A percentile compares a stretch with the other conserved stretches of the same genome.
Evolutionary conservation across 805 yeast species (phyloP).

Genomic region (Sporopachydermia lactativora): DNA sequence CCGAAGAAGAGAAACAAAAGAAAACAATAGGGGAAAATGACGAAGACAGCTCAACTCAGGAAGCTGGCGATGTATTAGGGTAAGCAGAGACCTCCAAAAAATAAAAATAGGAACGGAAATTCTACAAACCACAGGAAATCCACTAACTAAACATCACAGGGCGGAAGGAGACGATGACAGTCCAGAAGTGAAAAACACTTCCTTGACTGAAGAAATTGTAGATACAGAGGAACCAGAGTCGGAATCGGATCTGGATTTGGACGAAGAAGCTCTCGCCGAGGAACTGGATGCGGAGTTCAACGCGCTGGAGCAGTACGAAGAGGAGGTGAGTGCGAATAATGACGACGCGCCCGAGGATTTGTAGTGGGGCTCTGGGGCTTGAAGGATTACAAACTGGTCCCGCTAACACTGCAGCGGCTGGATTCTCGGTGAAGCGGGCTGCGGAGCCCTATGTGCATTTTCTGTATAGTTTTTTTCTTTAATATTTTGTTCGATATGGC

Average conservation of each 20-base stretch:
- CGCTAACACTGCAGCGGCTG: too few species aligned
- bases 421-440: too few species aligned
- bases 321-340: background rate
- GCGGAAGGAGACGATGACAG: conserved; percentile 15
- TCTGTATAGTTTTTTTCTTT: too few species aligned
- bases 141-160: conserved; percentile 8
- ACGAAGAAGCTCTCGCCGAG: conserved; percentile 6
- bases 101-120: too few species aligned
- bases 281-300: conserved; percentile 8
- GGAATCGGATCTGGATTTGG: background rate
- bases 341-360: conserved; percentile 2
- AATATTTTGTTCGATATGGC: too few species aligned
- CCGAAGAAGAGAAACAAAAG: background rate
- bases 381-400: background rate
- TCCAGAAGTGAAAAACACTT: conserved; percentile 15
- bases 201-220: background rate
- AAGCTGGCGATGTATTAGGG: too few species aligned
- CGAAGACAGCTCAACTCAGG: too few species aligned
- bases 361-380: background rate
- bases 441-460: too few species aligned
- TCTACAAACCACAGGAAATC: too few species aligned
- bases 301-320: conserved; percentile 4
- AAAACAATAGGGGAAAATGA: conserved; percentile 5
- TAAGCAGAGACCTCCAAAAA: too few species aligned
- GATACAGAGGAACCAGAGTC: background rate